Base-by-base conservation (phyloP, 495 filamentous ascomycete genomes). In the Barbatosphaeria neglecta region DNA sequence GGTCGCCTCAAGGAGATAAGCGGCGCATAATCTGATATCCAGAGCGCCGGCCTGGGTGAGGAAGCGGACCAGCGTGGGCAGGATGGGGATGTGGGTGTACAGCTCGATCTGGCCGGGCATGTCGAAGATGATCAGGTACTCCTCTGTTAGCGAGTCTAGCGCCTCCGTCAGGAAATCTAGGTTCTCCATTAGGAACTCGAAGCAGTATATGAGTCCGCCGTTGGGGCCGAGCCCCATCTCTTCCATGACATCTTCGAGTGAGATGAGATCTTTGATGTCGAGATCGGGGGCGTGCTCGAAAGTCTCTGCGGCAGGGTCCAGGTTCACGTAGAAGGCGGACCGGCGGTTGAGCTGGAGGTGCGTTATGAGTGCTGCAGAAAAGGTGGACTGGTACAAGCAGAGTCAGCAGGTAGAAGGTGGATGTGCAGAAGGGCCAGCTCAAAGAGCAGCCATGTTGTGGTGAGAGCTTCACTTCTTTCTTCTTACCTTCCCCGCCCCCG, bases 61-160 rank as follows among this genome's bases (percentile, higher is more conserved):
- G 62, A 87, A 86, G 55, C 80, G 81, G 44, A 86, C 79, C 33
- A 98, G 75, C n/a, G 77, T 79, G 3, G 92, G 92, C 20, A 98
- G 68, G 55, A 97, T 82, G 11, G 92, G 92, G 23, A 96, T 83
- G 59, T 98, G 92, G 11, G 92, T 96, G 70, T 97, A 98, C 23
- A 98, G 84, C 66, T 98, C 92, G 64, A 98, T 96, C 66, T 98
- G 92, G 43, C 92, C 92, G 0, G 92, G 92, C 84, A 96, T 95
- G 64, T 98, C 92, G 70, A 98, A 87, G 42, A 98, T 83, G 58
- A 95, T 92, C 37, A 98, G 72, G 63, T 93, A 95, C 56, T 98
- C 92, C 51, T 98, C 92, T 5, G 85, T 87, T 13, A 95, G 72
- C 35, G 83, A 78, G 49, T 95, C 89, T 16, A 98, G 80, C 0